Conservation (phyloP, 2,329 filamentous ascomycete genomes). For the Aureobasidium sp. region DNA sequence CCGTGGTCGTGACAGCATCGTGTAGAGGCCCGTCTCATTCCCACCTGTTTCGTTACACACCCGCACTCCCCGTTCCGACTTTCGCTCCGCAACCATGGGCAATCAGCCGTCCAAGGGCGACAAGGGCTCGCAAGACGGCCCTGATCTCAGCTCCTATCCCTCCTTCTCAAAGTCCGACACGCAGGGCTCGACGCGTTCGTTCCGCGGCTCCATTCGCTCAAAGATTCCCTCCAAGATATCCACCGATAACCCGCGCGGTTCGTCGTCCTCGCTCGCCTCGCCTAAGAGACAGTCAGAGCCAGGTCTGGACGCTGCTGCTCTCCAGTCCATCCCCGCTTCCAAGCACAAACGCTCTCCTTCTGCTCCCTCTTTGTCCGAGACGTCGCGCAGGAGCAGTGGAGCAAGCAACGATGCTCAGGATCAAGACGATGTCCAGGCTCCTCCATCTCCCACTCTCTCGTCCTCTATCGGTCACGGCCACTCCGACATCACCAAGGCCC, state of each 20-base stretch:
- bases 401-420: slow-evolving; percentile 22
- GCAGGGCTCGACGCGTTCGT: slow-evolving; percentile 80
- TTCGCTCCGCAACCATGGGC: slow-evolving; percentile 48
- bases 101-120: slow-evolving; percentile 61
- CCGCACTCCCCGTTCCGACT: slow-evolving; percentile 1
- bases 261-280: slow-evolving; percentile 32
- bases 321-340: slow-evolving; percentile 57
- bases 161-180: slow-evolving; percentile 90
- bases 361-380: slow-evolving; percentile 24
- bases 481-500: slow-evolving; percentile 70
- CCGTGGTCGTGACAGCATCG: slow-evolving; percentile 41
- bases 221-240: slow-evolving; percentile 70
- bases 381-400: slow-evolving; percentile 26
- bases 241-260: slow-evolving; percentile 73
- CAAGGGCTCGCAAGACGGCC: slow-evolving; percentile 38
- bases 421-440: slow-evolving; percentile 35
- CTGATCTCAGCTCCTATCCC: slow-evolving; percentile 72
- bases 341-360: slow-evolving; percentile 26
- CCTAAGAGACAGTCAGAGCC: neutral
- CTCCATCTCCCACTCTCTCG: slow-evolving; percentile 81
- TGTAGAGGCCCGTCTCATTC: slow-evolving; percentile 21
- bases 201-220: slow-evolving; percentile 70
- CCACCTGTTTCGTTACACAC: slow-evolving; percentile 2
- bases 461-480: slow-evolving; percentile 63
- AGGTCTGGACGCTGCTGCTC: slow-evolving; percentile 56